Conservation (phyloP, 2,329 filamentous ascomycete species). For the Alternaria tenuissima region DNA sequence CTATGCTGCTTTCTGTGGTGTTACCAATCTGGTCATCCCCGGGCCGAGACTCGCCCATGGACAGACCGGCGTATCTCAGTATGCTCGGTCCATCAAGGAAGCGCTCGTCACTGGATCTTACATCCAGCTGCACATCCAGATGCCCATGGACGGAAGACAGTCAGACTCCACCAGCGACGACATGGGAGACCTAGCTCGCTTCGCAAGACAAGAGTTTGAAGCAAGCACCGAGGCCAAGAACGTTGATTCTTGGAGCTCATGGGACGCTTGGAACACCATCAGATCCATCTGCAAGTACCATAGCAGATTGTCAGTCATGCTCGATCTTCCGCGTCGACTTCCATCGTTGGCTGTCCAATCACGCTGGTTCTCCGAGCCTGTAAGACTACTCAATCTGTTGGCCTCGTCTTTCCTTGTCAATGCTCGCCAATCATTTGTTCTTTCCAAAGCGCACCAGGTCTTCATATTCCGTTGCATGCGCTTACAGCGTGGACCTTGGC, state of each 20-base stretch:
- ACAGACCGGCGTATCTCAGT: constrained; percentile 70
- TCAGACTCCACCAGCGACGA: constrained; percentile 64
- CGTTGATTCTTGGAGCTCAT: constrained; percentile 77
- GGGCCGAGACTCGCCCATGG: constrained; percentile 74
- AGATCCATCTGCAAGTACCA: constrained; percentile 87
- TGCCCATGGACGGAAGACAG: constrained; percentile 83
- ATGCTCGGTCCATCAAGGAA: constrained; percentile 84
- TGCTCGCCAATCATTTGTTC: constrained; percentile 65
- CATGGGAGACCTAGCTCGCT: constrained; percentile 62
- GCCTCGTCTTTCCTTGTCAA: constrained; percentile 65
- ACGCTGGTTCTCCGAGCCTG: constrained; percentile 70
- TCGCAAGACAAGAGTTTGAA: constrained; percentile 50
- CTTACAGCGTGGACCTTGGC: constrained; percentile 66
- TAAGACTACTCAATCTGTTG: constrained; percentile 64
- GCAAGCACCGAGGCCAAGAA: constrained; percentile 47
- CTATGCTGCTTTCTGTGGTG: constrained; percentile 94
- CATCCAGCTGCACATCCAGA: constrained; percentile 79
- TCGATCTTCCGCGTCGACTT: constrained; percentile 67
- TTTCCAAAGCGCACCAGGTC: constrained; percentile 66
- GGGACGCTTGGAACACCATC: constrained; percentile 95
- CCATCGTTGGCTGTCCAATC: constrained; percentile 64
- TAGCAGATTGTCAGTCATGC: constrained; percentile 75
- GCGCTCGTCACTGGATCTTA: constrained; percentile 77
- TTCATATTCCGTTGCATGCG: constrained; percentile 66
- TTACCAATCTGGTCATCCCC: constrained; percentile 81